Conservation (phyloP, 768 basidiomycete genomes). For the Tylopilus plumbeoviolaceoides region DNA sequence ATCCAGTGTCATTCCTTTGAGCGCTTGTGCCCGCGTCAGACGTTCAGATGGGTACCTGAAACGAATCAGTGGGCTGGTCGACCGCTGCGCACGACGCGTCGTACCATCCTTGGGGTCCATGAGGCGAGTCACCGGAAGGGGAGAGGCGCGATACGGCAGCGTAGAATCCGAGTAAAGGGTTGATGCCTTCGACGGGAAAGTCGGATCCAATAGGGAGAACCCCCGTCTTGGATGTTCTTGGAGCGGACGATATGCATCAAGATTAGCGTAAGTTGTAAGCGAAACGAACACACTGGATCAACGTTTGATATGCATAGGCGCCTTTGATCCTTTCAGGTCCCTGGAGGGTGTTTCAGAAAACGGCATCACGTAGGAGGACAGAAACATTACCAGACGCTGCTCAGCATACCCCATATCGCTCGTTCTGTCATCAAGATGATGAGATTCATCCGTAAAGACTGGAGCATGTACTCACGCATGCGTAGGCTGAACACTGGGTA, state of each 20-base stretch:
- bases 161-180: conserved; percentile 87
- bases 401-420: conserved; percentile 96
- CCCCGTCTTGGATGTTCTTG: conserved; percentile 47
- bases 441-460: neutral
- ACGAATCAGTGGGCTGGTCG: neutral
- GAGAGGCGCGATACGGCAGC: conserved; percentile 78
- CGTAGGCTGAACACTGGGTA: conserved; percentile 90
- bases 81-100: conserved; percentile 12
- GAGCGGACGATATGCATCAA: neutral
- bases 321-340: conserved; percentile 79
- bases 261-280: neutral
- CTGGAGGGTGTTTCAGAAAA: conserved; percentile 33
- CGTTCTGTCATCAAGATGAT: conserved; percentile 41
- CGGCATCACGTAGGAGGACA: neutral
- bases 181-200: conserved; percentile 90
- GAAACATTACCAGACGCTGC: conserved; percentile 53
- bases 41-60: conserved; percentile 72
- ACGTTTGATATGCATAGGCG: conserved; percentile 84
- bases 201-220: conserved; percentile 85
- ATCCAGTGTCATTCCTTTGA: conserved; percentile 89
- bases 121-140: conserved; percentile 70
- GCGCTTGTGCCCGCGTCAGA: conserved; percentile 76
- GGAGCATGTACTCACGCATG: conserved; percentile 59
- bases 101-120: conserved; percentile 81
- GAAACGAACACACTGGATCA: conserved; percentile 54